Conservation (phyloP, 129 eudicot genomes). For the Gnaphalium uliginosum region DNA sequence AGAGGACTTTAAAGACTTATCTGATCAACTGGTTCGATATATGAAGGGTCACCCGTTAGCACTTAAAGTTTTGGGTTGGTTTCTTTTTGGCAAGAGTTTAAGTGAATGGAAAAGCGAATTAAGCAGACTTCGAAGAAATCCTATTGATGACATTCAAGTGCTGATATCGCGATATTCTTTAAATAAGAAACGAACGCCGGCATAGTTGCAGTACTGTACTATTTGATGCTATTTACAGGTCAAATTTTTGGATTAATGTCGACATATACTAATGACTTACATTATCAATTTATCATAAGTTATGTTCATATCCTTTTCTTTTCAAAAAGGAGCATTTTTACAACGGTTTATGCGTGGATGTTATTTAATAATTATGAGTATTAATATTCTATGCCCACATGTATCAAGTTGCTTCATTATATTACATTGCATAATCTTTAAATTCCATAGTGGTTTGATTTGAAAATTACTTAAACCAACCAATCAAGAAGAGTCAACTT, state of each 20-base stretch:
- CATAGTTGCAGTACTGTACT: not conserved
- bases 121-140: constrained; percentile 16
- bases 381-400: not conserved
- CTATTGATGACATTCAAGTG: constrained; percentile 19
- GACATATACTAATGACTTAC: no score
- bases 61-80: constrained; percentile 38
- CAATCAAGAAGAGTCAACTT: not conserved
- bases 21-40: constrained; percentile 6
- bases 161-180: constrained; percentile 30
- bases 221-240: not conserved
- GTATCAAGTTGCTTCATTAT: not conserved
- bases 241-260: no score
- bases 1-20: constrained; percentile 19
- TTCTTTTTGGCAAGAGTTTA: constrained; percentile 27
- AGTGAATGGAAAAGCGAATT: constrained; percentile 35
- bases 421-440: not conserved
- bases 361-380: not conserved
- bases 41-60: constrained; percentile 38
- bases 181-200: constrained; percentile 17
- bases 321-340: not conserved
- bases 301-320: not conserved
- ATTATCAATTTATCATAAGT: not conserved
- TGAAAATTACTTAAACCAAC: not conserved
- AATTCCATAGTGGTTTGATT: not conserved
- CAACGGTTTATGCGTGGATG: not conserved